Base-by-base conservation (phyloP, 148 eudicot species). In the Persicaria tinctoria region DNA sequence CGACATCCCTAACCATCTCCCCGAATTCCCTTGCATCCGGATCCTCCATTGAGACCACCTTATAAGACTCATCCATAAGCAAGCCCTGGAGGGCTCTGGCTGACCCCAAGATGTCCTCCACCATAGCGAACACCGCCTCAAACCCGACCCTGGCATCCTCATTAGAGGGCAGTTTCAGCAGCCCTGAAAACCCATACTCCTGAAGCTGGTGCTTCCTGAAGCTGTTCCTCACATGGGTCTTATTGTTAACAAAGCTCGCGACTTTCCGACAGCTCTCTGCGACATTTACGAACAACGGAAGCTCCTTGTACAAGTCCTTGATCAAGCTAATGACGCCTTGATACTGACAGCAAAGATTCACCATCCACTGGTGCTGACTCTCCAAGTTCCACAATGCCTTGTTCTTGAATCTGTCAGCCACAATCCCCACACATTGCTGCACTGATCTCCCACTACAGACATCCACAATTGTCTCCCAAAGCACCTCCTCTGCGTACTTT, bases 351-450 rank as follows among this genome's bases (percentile, higher is more conserved):
- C 86, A 83, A 48, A 92, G 86, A 56, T 95, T 95, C 44, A 95
- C 85, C 98, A 95, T 92, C 97, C 97, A 95, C 17, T 82, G 97
- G 83, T 92, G 82, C 72, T 85, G 96, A 76, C 68, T 71, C 83
- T 95, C 98, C 51, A 95, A 80, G 81, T 86, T 89, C 88, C 75
- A 86, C 80, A 95, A 85, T 7, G 93, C 92, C 72, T 87, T 77
- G 74, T 80, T 79, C 79, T 89, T 92, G 76, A 92, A 95, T 86
- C 80, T 92, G 80, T 95, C 98, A 17, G 97, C 76, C 46, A 95
- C 93, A 46, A 95, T 87, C 49, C 98, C 93, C 3, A 86, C 96
- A 77, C 98, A 95, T 75, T 83, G 89, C 10, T 85, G 91, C 75
- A 92, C 78, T 11, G 78, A 72, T 78, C 78, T 87, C 48, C 90